Conservation (phyloP, 2,329 filamentous ascomycete genomes). For the Penicillium digitatum region DNA sequence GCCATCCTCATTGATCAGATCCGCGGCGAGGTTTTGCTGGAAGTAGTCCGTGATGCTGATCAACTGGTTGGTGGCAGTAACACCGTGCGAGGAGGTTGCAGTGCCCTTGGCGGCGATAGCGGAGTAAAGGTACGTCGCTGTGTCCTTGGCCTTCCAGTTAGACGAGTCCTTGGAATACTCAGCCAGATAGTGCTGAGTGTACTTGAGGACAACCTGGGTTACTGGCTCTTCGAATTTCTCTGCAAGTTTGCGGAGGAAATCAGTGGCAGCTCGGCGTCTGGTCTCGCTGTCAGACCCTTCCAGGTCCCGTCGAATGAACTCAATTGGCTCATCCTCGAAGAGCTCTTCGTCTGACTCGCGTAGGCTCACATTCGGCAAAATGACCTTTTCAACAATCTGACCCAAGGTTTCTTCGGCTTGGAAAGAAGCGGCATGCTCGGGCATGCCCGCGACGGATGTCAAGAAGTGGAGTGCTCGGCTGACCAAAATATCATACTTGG, state of each 20-base stretch:
- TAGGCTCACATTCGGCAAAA: conserved; percentile 85
- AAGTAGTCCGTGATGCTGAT: conserved; percentile 94
- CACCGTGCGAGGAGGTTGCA: conserved; percentile 81
- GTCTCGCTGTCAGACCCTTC: conserved; percentile 97
- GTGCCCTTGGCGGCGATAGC: conserved; percentile 89
- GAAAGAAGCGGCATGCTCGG: conserved; percentile 77
- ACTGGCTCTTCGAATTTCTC: conserved; percentile 83
- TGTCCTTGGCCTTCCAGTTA: conserved; percentile 97
- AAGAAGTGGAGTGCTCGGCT: conserved; percentile 93
- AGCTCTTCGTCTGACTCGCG: conserved; percentile 92
- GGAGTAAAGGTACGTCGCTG: conserved; percentile 93
- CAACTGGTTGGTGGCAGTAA: conserved; percentile 81
- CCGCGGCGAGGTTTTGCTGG: conserved; percentile 83
- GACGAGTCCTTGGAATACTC: conserved; percentile 65
- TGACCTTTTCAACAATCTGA: conserved; percentile 92
- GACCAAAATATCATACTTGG: conserved; percentile 89
- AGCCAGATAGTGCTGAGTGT: conserved; percentile 77
- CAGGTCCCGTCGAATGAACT: conserved; percentile 91
- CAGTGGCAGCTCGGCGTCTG: conserved; percentile 82
- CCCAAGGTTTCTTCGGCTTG: conserved; percentile 73
- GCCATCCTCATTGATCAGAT: conserved; percentile 66
- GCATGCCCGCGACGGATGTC: conserved; percentile 77
- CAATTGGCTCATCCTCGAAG: conserved; percentile 97
- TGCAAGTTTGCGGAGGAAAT: conserved; percentile 85
- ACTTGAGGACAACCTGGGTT: conserved; percentile 79